These are phyloP conservation scores for Polygonum maritimum DNA, from an alignment of 148 eudicot genomes.

Conservation along the genomic window DNA sequence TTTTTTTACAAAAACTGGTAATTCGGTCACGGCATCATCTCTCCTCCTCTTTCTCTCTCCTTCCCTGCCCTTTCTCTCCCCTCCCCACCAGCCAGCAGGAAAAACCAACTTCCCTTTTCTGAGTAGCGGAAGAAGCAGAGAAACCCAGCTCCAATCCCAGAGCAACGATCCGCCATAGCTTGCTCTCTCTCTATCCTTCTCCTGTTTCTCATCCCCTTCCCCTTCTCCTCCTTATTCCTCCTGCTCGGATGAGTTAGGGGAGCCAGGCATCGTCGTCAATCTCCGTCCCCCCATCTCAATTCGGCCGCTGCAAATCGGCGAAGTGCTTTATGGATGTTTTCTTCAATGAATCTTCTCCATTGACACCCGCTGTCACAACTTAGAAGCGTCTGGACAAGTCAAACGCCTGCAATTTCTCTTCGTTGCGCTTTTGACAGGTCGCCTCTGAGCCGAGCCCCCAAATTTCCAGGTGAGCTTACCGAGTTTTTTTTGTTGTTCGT, in stretches of 20 bases:
- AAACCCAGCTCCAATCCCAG: neutral
- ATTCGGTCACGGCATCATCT: neutral
- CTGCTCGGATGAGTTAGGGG: neutral
- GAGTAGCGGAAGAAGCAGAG: neutral
- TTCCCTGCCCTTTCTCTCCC: neutral
- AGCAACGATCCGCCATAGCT: slow-evolving; percentile 6
- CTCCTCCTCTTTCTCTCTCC: neutral
- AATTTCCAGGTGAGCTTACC: neutral
- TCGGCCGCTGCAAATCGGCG: neutral
- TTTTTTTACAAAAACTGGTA: neutral
- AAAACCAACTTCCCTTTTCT: neutral
- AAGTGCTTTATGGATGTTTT: neutral
- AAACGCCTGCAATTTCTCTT: neutral
- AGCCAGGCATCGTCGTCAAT: neutral
- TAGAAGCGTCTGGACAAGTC: neutral
- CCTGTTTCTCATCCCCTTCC: neutral
- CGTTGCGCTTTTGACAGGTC: slow-evolving; percentile 2
- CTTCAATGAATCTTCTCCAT: neutral
- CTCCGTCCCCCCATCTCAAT: neutral
- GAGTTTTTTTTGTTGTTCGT: neutral
- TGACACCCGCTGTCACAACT: neutral
- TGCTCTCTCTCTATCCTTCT: neutral
- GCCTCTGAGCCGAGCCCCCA: neutral
- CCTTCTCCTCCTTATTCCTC: neutral
- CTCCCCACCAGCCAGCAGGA: slow-evolving; percentile 5